Conservation (phyloP, 192 early-diverging fungal species). For the Hyaloraphidium curvatum region DNA sequence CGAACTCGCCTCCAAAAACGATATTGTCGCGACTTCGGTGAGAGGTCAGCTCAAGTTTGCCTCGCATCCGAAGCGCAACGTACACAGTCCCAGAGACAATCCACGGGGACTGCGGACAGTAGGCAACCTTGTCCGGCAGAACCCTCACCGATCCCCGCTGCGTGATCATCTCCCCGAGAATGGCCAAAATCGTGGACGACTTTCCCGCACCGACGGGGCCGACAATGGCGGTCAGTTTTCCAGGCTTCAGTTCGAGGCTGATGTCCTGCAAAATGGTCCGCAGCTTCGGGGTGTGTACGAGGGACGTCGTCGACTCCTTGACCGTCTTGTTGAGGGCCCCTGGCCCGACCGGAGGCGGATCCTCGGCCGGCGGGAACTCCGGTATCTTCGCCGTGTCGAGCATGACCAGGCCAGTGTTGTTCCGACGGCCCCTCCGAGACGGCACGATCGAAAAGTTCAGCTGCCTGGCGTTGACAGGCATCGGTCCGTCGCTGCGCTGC, state of each 20-base stretch:
- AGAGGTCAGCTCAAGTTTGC: too few species aligned
- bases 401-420: too few species aligned
- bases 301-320: neutral
- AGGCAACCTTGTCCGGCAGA: neutral
- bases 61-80: too few species aligned
- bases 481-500: too few species aligned
- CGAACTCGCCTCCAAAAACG: neutral
- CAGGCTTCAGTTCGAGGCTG: neutral
- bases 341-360: too few species aligned
- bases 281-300: neutral
- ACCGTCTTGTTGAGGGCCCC: neutral
- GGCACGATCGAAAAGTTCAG: too few species aligned
- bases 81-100: too few species aligned
- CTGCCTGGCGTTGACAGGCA: too few species aligned
- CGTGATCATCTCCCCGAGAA: slow-evolving; percentile 4
- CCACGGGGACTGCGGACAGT: slow-evolving; percentile 5
- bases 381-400: too few species aligned
- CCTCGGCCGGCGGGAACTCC: too few species aligned
- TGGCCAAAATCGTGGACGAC: slow-evolving; percentile 2
- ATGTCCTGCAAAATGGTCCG: neutral
- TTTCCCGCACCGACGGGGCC: slow-evolving; percentile 3
- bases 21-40: slow-evolving; percentile 1
- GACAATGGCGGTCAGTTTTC: neutral
- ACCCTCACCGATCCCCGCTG: neutral
- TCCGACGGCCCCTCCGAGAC: too few species aligned